Evolutionary conservation across 148 eudicot species (phyloP).

Genomic region (Salicornia ramosissima): DNA sequence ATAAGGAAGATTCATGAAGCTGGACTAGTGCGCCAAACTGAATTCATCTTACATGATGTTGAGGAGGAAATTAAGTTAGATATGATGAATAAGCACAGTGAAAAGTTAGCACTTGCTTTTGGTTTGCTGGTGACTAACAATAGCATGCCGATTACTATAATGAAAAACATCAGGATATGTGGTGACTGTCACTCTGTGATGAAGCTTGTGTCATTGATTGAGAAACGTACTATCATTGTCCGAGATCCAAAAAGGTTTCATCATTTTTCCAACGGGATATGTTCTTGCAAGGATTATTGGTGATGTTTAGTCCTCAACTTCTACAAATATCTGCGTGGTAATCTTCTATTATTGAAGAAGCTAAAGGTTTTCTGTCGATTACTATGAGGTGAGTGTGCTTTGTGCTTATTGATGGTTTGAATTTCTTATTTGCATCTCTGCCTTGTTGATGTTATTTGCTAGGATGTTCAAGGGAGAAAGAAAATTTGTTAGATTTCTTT

Average conservation of each 20-base stretch:
- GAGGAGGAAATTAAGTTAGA: slow-evolving; percentile 36
- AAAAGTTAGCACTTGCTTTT: slow-evolving; percentile 47
- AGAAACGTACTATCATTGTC: slow-evolving; percentile 36
- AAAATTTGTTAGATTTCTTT: too few species aligned
- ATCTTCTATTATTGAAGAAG: neutral
- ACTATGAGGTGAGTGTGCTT: neutral
- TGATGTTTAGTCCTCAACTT: slow-evolving; percentile 6
- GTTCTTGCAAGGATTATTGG: slow-evolving; percentile 52
- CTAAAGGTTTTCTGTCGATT: neutral
- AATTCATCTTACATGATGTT: slow-evolving; percentile 39
- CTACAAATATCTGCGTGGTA: neutral
- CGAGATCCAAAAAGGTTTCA: slow-evolving; percentile 47
- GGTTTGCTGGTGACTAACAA: slow-evolving; percentile 34
- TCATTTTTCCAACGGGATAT: slow-evolving; percentile 40
- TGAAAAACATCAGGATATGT: slow-evolving; percentile 49
- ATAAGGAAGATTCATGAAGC: slow-evolving; percentile 25
- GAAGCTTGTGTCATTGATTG: slow-evolving; percentile 37
- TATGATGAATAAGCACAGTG: slow-evolving; percentile 43
- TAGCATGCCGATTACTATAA: slow-evolving; percentile 31
- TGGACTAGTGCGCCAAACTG: slow-evolving; percentile 34
- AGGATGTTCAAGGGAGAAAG: too few species aligned
- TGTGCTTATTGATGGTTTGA: neutral
- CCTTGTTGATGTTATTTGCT: neutral
- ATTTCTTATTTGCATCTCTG: neutral
- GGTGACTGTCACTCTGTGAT: slow-evolving; percentile 44